Base-by-base conservation (phyloP, 2,329 filamentous ascomycete genomes). In the Xenoacremonium recifei region DNA sequence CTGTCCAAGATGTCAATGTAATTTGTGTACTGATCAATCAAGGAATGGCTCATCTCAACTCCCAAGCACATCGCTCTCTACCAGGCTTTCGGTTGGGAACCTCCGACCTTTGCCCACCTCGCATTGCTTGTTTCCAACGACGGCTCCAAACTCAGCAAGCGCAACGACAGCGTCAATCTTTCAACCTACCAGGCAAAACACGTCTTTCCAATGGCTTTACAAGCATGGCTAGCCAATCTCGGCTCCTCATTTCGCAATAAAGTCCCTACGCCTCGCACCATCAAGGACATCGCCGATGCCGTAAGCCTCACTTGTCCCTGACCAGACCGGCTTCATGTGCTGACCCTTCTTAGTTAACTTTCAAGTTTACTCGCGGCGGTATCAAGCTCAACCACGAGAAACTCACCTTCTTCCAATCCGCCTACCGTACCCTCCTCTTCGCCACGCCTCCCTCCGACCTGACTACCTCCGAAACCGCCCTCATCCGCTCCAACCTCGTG, bases 1-100 rank as follows among this genome's bases (percentile, higher is more conserved):
- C n/a, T n/a, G n/a, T n/a, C n/a, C n/a, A n/a, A n/a, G n/a, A n/a
- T n/a, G n/a, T n/a, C n/a, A n/a, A n/a, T n/a, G n/a, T n/a, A n/a
- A n/a, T n/a, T n/a, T n/a, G n/a, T n/a, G n/a, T n/a, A n/a, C n/a
- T n/a, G n/a, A n/a, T n/a, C n/a, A 5, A 20, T 15, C 19, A 39
- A 87, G 76, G 93, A 99, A 77, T 99, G 93, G 93, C 86, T 99
- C 69, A 82, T 92, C 23, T 96, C 91, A 1, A 97, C 93, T 0
- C 90, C 91, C 1, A 87, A 77, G 47, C 80, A 84, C 55, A 63
- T 80, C 32, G 72, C 77, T 31, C 63, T 93, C n/a, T 93, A 93
- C 61, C 67, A 86, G 36, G 87, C 86, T 3, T 87, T 93, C 59
- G 76, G 80, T 5, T 93, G 88, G 88, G 61, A 75, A 20, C 74